A percentile compares a stretch with the other conserved stretches of the same genome.
These are phyloP conservation scores for Eudorina sp. DNA, from an alignment of 139 green algal genomes.

Conservation along the genomic window DNA sequence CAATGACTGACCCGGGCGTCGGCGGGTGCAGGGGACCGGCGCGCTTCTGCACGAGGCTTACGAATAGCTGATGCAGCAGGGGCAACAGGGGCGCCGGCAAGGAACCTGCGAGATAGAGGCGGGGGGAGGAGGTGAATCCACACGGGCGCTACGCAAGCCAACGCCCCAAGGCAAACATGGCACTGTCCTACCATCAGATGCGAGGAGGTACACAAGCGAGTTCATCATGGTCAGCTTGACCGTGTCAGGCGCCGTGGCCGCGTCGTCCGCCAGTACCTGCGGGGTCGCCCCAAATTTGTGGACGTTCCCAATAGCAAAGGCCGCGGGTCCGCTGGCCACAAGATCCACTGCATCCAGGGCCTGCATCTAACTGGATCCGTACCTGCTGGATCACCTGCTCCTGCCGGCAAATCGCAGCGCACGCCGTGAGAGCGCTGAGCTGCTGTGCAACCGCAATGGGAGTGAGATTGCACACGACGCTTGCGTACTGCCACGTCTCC, in stretches of 20 bases:
- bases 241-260: not conserved
- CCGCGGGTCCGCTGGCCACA: too few species aligned
- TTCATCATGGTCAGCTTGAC: not conserved
- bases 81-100: not conserved
- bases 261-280: slow-evolving; percentile 20
- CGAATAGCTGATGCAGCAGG: not conserved
- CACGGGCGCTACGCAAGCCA: too few species aligned
- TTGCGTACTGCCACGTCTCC: not conserved
- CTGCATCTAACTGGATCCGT: too few species aligned
- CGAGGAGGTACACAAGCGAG: not conserved
- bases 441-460: not conserved
- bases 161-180: too few species aligned
- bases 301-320: too few species aligned
- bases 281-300: too few species aligned
- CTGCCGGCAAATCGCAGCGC: not conserved
- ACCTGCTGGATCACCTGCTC: slow-evolving; percentile 4
- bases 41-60: not conserved
- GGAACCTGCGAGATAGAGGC: not conserved
- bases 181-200: not conserved
- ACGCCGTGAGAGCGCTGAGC: not conserved
- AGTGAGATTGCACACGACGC: not conserved
- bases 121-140: not conserved
- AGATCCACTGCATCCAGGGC: too few species aligned
- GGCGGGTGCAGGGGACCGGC: too few species aligned
- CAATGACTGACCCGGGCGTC: not conserved